Conservation (phyloP, 441 rosid genomes). For the Croton laevigatus region DNA sequence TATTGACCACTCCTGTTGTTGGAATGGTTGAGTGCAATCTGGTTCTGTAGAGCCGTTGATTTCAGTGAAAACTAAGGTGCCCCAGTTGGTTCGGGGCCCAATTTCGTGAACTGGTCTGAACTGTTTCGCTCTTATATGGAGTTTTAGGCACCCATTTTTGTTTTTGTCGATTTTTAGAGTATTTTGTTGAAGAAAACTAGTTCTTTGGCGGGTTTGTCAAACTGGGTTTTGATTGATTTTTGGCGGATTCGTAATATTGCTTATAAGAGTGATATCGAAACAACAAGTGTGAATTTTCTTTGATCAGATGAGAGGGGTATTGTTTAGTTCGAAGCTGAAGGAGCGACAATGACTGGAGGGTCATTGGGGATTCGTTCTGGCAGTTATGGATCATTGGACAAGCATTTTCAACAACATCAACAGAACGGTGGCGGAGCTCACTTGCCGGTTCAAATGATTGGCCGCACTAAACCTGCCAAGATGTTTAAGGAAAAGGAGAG, state of each 20-base stretch:
- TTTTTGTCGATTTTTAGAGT: neutral
- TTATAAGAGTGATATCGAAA: constrained; percentile 3
- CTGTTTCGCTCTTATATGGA: constrained; percentile 4
- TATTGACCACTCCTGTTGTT: neutral
- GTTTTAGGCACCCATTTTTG: too few relatives aligned
- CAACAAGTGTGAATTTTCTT: constrained; percentile 3
- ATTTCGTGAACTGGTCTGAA: constrained; percentile 21
- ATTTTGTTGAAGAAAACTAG: neutral
- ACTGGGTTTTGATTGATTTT: constrained; percentile 19
- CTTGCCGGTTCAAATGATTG: constrained; percentile 50
- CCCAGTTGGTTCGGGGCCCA: constrained; percentile 24
- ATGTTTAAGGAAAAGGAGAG: constrained; percentile 82
- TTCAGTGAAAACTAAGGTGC: constrained; percentile 23
- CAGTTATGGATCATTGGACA: constrained; percentile 92
- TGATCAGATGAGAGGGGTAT: constrained; percentile 49
- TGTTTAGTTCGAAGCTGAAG: constrained; percentile 26
- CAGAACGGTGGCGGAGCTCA: constrained; percentile 39
- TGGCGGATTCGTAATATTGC: neutral
- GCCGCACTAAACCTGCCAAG: constrained; percentile 67
- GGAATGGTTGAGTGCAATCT: neutral
- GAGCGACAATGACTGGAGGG: constrained; percentile 68
- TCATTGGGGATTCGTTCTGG: constrained; percentile 87
- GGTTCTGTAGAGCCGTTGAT: constrained; percentile 17
- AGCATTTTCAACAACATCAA: constrained; percentile 39
- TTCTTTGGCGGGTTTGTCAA: constrained; percentile 16